Evolutionary conservation across 768 basidiomycete genomes (phyloP).

Genomic region (Boletus reticuloceps): DNA sequence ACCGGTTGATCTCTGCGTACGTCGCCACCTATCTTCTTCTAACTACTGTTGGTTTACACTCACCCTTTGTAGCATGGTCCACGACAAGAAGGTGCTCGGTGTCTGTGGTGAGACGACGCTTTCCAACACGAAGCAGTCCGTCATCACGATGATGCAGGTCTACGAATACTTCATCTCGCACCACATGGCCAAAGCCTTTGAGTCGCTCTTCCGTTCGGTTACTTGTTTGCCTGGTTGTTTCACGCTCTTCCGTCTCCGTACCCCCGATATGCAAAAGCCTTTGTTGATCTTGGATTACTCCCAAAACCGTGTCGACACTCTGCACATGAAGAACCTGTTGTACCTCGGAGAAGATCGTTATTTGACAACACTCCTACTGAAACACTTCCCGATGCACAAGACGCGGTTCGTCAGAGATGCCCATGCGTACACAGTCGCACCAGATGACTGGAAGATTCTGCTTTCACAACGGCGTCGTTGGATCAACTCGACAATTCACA

Average conservation of each 20-base stretch:
- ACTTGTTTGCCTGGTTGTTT: slow-evolving; percentile 99
- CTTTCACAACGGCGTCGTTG: slow-evolving; percentile 97
- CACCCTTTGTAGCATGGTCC: slow-evolving; percentile 74
- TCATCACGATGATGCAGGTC: slow-evolving; percentile 98
- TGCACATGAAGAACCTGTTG: slow-evolving; percentile 98
- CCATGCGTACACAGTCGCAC: slow-evolving; percentile 91
- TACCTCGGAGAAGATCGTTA: slow-evolving; percentile 99
- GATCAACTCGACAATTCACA: slow-evolving; percentile 99
- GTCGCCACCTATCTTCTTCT: slow-evolving; percentile 31
- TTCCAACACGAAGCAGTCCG: slow-evolving; percentile 90
- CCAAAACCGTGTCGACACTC: slow-evolving; percentile 93
- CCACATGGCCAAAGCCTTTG: slow-evolving; percentile 98
- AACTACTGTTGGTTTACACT: not conserved
- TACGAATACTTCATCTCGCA: slow-evolving; percentile 99
- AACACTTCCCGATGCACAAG: slow-evolving; percentile 93
- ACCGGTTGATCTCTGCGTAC: slow-evolving; percentile 90
- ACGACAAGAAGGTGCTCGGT: slow-evolving; percentile 91
- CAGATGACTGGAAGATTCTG: slow-evolving; percentile 92
- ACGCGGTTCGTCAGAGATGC: slow-evolving; percentile 96
- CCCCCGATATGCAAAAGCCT: slow-evolving; percentile 94
- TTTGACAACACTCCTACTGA: slow-evolving; percentile 90
- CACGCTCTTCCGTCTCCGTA: slow-evolving; percentile 92
- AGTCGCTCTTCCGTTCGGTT: slow-evolving; percentile 94
- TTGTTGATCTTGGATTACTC: slow-evolving; percentile 91
- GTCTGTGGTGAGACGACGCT: slow-evolving; percentile 95